Base-by-base conservation (phyloP, 2,329 filamentous ascomycete genomes). In the Fusarium sp. region DNA sequence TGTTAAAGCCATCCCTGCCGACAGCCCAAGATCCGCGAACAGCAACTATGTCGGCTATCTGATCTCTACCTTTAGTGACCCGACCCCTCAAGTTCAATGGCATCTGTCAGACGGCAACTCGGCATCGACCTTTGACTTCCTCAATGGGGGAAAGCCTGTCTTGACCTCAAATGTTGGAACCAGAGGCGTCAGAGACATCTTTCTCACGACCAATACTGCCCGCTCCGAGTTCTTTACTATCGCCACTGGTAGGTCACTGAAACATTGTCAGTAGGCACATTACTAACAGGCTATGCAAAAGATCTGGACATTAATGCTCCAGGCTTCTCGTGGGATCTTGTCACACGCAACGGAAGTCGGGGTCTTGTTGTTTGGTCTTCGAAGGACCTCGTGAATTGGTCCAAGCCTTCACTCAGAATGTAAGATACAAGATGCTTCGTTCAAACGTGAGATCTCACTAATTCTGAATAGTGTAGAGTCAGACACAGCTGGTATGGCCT, bases 331-430 rank as follows among this genome's bases (percentile, higher is more conserved):
- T 83, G 82, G 82, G 81, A 83, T 59, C 49, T 59, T 47, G 81
- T 80, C 2, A 82, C 81, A 2, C 78, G 82, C 22, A 75, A 78
- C 1, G 81, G 82, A 15, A 83, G 82, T 55, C 80, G 78, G 0
- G 80, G 81, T 1, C 74, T 84, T 36, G 80, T 83, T 13, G 75
- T 84, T 7, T 84, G 82, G 82, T 81, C 77, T 20, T 84, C 82
- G 0, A 75, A 75, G 26, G 74, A 84, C 56, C 63, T 83, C 14
- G 75, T 83, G 5, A 72, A 81, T 57, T 84, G 82, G 82, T 82
- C 82, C 15, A 67, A 67, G 18, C 74, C 79, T 9, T 66, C 67
- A 4, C 62, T 75, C 8, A 60, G 72, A 42, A 75, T 52, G 65
- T 67, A 35, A 67, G 65, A 22, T 15, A 22, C 4, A 1, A 15